These are phyloP conservation scores for Xylariales sp. DNA, from an alignment of 2,329 filamentous ascomycete species.

Conservation along the genomic window DNA sequence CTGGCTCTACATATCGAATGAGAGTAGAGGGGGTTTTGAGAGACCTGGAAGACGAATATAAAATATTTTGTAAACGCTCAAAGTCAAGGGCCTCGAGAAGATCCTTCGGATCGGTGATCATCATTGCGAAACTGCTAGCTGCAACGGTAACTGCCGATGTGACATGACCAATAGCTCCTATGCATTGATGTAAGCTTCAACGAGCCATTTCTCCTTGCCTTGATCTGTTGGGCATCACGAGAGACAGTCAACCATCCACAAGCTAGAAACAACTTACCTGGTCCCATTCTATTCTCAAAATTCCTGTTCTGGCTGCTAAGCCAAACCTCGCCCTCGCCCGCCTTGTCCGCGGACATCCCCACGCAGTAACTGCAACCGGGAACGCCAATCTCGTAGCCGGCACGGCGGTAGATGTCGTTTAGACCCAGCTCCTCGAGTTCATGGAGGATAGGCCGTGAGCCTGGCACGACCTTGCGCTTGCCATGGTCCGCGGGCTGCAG, in stretches of 20 bases:
- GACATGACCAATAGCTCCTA: constrained; percentile 38
- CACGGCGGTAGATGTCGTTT: constrained; percentile 30
- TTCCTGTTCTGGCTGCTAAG: constrained; percentile 40
- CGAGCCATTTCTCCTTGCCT: too few species aligned
- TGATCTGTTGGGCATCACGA: too few species aligned
- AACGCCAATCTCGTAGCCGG: constrained; percentile 34
- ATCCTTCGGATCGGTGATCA: constrained; percentile 29
- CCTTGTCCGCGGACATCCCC: constrained; percentile 35
- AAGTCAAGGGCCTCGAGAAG: constrained; percentile 20
- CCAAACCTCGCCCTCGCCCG: constrained; percentile 35
- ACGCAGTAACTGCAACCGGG: constrained; percentile 41
- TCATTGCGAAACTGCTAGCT: constrained; percentile 40
- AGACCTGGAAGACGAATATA: constrained; percentile 1
- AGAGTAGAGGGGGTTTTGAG: constrained; percentile 6
- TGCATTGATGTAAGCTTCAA: too few species aligned
- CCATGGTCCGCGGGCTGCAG: constrained; percentile 24
- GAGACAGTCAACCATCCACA: too few species aligned
- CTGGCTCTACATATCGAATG: too few species aligned
- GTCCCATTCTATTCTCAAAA: constrained; percentile 40
- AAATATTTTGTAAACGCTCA: constrained; percentile 12
- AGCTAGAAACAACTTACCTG: too few species aligned
- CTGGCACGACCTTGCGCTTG: constrained; percentile 33
- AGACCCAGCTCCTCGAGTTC: constrained; percentile 28
- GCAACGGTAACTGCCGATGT: constrained; percentile 40
- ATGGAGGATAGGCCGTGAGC: constrained; percentile 31